phyloP scores from a whole-genome alignment of 306 rosid species.

The Carpinus fangiana region DNA sequence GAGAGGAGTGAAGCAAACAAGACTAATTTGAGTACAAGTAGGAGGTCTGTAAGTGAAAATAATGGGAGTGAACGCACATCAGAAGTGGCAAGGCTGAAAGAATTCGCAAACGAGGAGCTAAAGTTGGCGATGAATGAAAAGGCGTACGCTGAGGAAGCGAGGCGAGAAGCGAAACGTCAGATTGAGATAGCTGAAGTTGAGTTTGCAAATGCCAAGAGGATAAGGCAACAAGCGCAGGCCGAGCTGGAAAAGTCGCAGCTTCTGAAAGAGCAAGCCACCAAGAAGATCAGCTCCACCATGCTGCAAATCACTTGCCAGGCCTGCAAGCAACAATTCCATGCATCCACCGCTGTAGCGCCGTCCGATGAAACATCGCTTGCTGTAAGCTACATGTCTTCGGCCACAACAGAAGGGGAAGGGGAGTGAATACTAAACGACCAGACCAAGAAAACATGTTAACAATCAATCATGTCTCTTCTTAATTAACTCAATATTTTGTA shows the following conservation, averaged over 20 bases:
- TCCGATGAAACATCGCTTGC: constrained; percentile 77
- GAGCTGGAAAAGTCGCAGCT: constrained; percentile 71
- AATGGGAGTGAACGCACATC: constrained; percentile 14
- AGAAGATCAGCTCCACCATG: constrained; percentile 65
- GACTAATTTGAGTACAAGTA: not conserved
- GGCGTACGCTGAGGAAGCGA: constrained; percentile 76
- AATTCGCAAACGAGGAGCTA: constrained; percentile 47
- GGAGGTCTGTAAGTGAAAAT: not conserved
- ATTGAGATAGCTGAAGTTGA: constrained; percentile 79
- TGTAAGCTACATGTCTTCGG: constrained; percentile 80
- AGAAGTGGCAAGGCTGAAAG: constrained; percentile 47
- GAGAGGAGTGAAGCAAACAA: constrained; percentile 22
- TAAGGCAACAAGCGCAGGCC: constrained; percentile 77
- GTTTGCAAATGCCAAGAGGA: constrained; percentile 74
- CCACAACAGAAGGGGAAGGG: constrained; percentile 76
- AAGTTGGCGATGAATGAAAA: constrained; percentile 71
- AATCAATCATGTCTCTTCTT: constrained; percentile 14
- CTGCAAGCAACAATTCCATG: constrained; percentile 73
- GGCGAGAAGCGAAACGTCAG: constrained; percentile 74
- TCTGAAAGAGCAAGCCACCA: constrained; percentile 73
- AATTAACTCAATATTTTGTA: constrained; percentile 31
- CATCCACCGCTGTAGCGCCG: constrained; percentile 35
- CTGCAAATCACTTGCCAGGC: constrained; percentile 83
- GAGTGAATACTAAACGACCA: constrained; percentile 36
- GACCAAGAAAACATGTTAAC: constrained; percentile 1